Evolutionary conservation across 371 early-diverging fungal species (phyloP).

Genomic region (Mortierella sp.): DNA sequence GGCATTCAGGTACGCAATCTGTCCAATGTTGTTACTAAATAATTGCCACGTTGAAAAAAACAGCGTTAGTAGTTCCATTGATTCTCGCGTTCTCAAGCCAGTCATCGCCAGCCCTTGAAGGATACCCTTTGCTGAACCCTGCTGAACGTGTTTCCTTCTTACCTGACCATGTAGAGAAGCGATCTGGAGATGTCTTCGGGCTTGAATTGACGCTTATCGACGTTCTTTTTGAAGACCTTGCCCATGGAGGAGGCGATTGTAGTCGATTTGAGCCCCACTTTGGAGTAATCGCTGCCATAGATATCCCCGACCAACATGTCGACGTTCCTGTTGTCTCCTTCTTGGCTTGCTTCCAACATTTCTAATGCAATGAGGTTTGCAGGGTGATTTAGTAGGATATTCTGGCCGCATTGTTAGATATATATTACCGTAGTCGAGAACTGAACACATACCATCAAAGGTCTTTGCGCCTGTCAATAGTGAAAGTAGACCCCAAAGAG

Average conservation of each 20-base stretch:
- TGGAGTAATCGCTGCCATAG: conserved; percentile 91
- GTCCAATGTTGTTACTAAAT: conserved; percentile 96
- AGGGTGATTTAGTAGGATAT: neutral
- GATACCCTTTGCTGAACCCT: too few relatives aligned
- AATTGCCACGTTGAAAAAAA: neutral
- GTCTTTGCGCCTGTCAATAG: conserved; percentile 85
- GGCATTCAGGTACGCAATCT: conserved; percentile 97
- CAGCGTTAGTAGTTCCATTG: neutral
- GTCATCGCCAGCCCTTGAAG: neutral
- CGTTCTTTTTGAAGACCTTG: conserved; percentile 91
- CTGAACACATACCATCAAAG: conserved; percentile 79
- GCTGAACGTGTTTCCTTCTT: conserved; percentile 12
- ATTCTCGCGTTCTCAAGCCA: neutral
- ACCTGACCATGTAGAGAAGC: conserved; percentile 91
- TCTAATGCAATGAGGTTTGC: conserved; percentile 61
- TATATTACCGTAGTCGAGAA: neutral
- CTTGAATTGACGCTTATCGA: conserved; percentile 71
- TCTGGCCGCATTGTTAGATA: neutral
- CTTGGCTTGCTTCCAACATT: conserved; percentile 93
- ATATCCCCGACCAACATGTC: conserved; percentile 98
- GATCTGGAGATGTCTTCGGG: conserved; percentile 90
- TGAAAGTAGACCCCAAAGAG: conserved; percentile 95
- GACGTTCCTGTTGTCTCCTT: conserved; percentile 93
- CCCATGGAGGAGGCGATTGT: conserved; percentile 97
- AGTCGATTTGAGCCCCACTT: conserved; percentile 90